Percentiles rank a stretch among this genome's conserved stretches.
Conservation (phyloP, 768 basidiomycete species). For the Amanita exitialis region DNA sequence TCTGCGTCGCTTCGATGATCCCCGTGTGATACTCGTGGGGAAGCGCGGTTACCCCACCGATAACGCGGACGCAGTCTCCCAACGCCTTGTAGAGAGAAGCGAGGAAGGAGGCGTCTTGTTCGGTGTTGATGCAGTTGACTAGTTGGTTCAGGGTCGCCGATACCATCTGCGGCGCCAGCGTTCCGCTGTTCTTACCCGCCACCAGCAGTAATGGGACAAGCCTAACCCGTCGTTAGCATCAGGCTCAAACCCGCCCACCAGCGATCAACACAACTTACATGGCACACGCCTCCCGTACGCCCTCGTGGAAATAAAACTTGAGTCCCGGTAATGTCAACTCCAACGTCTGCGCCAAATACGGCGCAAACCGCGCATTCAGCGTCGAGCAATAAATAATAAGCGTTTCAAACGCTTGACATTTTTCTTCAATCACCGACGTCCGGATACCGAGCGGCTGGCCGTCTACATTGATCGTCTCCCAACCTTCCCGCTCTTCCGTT, state of each 20-base stretch:
- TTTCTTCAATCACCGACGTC: constrained; percentile 77
- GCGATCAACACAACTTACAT: constrained; percentile 35
- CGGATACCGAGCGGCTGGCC: constrained; percentile 70
- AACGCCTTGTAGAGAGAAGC: constrained; percentile 68
- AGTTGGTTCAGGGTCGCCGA: constrained; percentile 58
- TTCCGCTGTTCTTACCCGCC: constrained; percentile 56
- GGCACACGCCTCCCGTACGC: constrained; percentile 69
- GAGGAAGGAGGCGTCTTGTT: constrained; percentile 69
- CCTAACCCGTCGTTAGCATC: constrained; percentile 23
- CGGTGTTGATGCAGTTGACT: constrained; percentile 50
- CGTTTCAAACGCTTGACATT: constrained; percentile 84
- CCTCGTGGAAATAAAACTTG: constrained; percentile 76
- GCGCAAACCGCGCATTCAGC: constrained; percentile 55
- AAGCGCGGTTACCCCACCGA: constrained; percentile 45
- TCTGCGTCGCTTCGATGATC: constrained; percentile 60
- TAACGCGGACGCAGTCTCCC: constrained; percentile 47
- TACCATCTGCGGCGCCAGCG: constrained; percentile 61
- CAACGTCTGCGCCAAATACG: constrained; percentile 61
- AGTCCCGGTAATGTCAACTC: constrained; percentile 65
- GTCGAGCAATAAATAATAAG: constrained; percentile 72
- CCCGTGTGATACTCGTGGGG: constrained; percentile 42
- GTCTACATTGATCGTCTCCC: constrained; percentile 71
- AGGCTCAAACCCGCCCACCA: not conserved
- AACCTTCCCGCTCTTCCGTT: constrained; percentile 57
- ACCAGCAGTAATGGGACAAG: constrained; percentile 62